These are phyloP conservation scores for Paraglomus brasilianum DNA, from an alignment of 192 early-diverging fungal genomes.

Conservation along the genomic window DNA sequence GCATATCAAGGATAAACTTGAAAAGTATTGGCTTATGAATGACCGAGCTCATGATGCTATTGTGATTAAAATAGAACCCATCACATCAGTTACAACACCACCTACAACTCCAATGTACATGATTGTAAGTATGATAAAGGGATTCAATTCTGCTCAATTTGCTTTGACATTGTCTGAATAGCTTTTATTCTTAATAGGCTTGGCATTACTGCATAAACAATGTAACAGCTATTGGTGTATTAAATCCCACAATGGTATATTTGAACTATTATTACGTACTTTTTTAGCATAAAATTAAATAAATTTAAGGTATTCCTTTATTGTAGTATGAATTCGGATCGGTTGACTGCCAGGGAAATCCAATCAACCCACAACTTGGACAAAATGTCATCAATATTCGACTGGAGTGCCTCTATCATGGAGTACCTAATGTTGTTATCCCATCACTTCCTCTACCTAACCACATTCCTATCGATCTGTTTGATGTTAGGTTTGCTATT, in stretches of 20 bases:
- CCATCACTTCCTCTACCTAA: no score
- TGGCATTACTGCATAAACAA: slow-evolving; percentile 23
- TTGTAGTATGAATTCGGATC: slow-evolving; percentile 2
- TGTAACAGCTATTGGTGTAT: slow-evolving; percentile 16
- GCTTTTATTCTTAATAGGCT: slow-evolving; percentile 21
- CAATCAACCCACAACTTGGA: not conserved
- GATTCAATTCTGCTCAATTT: not conserved
- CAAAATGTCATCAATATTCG: slow-evolving; percentile 1
- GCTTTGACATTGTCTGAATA: slow-evolving; percentile 4
- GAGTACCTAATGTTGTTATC: not conserved
- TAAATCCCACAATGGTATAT: slow-evolving; percentile 15
- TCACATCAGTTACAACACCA: not conserved
- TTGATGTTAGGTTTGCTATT: not conserved
- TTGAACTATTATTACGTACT: slow-evolving; percentile 12
- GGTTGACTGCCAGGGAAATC: not conserved
- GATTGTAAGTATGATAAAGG: slow-evolving; percentile 18
- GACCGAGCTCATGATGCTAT: slow-evolving; percentile 4
- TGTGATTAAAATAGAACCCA: no score
- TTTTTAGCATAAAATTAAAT: not conserved
- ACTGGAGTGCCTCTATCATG: slow-evolving; percentile 2
- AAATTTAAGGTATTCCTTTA: slow-evolving; percentile 12
- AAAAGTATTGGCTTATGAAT: slow-evolving; percentile 3
- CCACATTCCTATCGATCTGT: not conserved
- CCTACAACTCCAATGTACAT: not conserved
- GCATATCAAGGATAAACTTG: slow-evolving; percentile 14